These are phyloP conservation scores for Tephrocybe sp. DNA, from an alignment of 768 basidiomycete species.

Conservation along the genomic window DNA sequence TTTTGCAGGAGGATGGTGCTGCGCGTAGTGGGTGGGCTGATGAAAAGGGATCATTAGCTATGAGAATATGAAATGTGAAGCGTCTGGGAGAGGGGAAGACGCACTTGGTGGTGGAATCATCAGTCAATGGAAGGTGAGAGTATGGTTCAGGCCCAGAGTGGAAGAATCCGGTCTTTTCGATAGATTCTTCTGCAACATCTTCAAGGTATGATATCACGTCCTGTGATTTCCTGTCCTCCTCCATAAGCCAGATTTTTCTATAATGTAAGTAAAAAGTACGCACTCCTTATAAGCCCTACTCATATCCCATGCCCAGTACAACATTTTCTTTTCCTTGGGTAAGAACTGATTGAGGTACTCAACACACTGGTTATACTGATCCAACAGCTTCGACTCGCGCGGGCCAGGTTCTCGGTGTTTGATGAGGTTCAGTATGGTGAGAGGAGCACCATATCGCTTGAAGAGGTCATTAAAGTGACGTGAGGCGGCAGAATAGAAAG, in stretches of 20 bases:
- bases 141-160: slow-evolving; percentile 89
- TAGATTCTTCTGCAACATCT: slow-evolving; percentile 90
- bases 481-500: slow-evolving; percentile 91
- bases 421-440: slow-evolving; percentile 92
- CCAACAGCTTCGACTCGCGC: slow-evolving; percentile 85
- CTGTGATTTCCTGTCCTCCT: slow-evolving; percentile 71
- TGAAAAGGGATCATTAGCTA: background rate
- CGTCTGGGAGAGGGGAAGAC: slow-evolving; percentile 18
- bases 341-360: slow-evolving; percentile 94
- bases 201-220: slow-evolving; percentile 95
- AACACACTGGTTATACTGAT: slow-evolving; percentile 91
- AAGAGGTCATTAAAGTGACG: slow-evolving; percentile 92
- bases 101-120: slow-evolving; percentile 39
- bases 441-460: slow-evolving; percentile 82
- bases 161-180: slow-evolving; percentile 91
- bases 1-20: slow-evolving; percentile 78
- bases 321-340: slow-evolving; percentile 80
- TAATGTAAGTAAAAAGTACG: slow-evolving; percentile 6
- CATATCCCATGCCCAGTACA: slow-evolving; percentile 97
- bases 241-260: background rate
- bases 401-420: slow-evolving; percentile 78
- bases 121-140: slow-evolving; percentile 57
- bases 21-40: slow-evolving; percentile 48
- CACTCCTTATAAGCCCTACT: slow-evolving; percentile 91
- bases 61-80: background rate